Evolutionary conservation across 129 eudicot species (phyloP), one percentile per base, ranked within the genome.

Genomic region (Deinandra increscens): DNA sequence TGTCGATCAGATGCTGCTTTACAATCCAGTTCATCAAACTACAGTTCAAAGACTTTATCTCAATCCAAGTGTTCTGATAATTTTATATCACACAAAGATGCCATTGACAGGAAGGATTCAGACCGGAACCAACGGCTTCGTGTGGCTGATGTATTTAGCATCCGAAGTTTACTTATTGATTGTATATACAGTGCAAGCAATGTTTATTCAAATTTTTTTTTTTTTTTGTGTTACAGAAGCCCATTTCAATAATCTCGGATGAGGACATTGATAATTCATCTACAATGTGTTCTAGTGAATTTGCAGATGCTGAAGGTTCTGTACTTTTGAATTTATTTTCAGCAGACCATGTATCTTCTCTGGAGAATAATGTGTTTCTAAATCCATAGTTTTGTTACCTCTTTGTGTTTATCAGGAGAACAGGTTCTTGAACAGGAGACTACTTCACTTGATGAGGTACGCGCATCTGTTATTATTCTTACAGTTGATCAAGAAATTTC

Each of bases 291-390:
- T 53, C 73, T 55, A 56, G 45, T 76, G 66, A 74, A 79, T 42
- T 76, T 22, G 71, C 60, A 44, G 89, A 82, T 4, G 36, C 75
- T 48, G 76, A 77, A 84, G 93, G 92, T 84, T 76, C 34, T 74
- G 66, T 69, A 38, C 29, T 49, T 71, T 39, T 39, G 45, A 5
- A 75, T 0, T 44, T 12, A 9, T 59, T 38, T 60, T 63, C 54
- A 46, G 8, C 6, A 43, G 45, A 64, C 6, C 39, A 15, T 66
- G 41, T 50, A 9, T 77, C 68, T 44, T 73, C 29, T 42, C 51
- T 61, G 13, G 23, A 43, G 69, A 70, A 34, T 46, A 46, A 29
- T 48, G 58, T 50, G 62, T 72, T 51, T 20, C 67, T 79, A 64
- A 53, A 9, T 74, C 1, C 31, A 8, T 54, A 44, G 31, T 53